A percentile compares a stretch with the other conserved stretches of the same genome.
These are phyloP conservation scores for Fraxinus nigra DNA, from an alignment of 305 asterid species.

Conservation along the genomic window DNA sequence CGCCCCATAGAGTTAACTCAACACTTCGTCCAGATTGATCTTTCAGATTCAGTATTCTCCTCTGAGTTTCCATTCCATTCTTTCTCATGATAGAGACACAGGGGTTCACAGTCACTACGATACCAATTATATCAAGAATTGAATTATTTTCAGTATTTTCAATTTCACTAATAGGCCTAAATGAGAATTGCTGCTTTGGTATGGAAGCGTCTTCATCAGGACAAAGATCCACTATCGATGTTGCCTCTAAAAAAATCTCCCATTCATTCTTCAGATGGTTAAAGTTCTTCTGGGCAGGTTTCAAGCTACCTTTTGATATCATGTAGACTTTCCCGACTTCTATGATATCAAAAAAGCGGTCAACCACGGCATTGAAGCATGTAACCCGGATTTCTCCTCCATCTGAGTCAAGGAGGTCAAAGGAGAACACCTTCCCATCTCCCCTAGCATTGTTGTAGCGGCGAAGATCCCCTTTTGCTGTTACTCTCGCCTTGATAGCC, in stretches of 20 bases:
- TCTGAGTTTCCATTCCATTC: constrained; percentile 97
- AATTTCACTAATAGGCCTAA: constrained; percentile 72
- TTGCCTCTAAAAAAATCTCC: constrained; percentile 77
- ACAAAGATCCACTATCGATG: constrained; percentile 77
- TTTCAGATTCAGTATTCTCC: constrained; percentile 71
- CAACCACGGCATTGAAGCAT: constrained; percentile 87
- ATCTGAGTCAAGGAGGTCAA: constrained; percentile 91
- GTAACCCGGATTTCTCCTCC: constrained; percentile 95
- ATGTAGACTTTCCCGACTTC: constrained; percentile 82
- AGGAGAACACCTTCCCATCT: constrained; percentile 94
- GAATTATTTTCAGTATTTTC: constrained; percentile 75
- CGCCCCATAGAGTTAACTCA: constrained; percentile 95
- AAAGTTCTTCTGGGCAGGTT: constrained; percentile 92
- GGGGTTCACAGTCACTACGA: constrained; percentile 72
- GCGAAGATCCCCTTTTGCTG: constrained; percentile 88
- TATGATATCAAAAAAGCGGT: constrained; percentile 67
- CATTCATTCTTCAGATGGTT: constrained; percentile 96
- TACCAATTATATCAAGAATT: constrained; percentile 78
- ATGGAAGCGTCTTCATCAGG: constrained; percentile 85
- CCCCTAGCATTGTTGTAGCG: constrained; percentile 93
- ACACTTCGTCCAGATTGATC: constrained; percentile 72
- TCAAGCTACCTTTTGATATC: constrained; percentile 84
- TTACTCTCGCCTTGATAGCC: constrained; percentile 96
- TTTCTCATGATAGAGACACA: constrained; percentile 85
- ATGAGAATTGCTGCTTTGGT: constrained; percentile 84